Percentiles rank a stretch among this genome's conserved stretches.
phyloP scores from a whole-genome alignment of 2,329 filamentous ascomycete species.

The Berkeleyomyces rouxiae region DNA sequence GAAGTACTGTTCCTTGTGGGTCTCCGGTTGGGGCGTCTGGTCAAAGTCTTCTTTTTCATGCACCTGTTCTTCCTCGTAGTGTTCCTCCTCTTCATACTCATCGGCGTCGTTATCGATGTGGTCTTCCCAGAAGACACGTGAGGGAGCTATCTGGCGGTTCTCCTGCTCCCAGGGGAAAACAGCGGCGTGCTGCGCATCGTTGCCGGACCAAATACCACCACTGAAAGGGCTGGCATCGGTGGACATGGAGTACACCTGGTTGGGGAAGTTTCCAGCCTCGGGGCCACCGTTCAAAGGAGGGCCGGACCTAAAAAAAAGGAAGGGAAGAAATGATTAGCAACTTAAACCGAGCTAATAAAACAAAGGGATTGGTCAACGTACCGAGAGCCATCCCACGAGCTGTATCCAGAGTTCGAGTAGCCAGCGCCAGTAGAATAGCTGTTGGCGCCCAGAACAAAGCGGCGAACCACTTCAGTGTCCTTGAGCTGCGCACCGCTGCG shows the following conservation, averaged over 20 bases:
- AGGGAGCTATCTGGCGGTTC: slow-evolving; percentile 8
- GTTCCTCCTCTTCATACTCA: slow-evolving; percentile 1
- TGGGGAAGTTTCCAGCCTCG: slow-evolving; percentile 72
- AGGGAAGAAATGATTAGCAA: not conserved
- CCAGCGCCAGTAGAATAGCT: not conserved
- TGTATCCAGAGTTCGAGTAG: slow-evolving; percentile 9
- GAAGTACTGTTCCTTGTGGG: not conserved
- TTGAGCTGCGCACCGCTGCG: slow-evolving; percentile 9
- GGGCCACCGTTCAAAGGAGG: slow-evolving; percentile 27
- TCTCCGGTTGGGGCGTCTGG: not conserved
- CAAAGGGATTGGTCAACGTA: not conserved
- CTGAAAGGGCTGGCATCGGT: slow-evolving; percentile 1
- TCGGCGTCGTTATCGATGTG: not conserved
- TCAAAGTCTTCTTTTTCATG: not conserved
- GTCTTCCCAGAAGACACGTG: slow-evolving; percentile 13
- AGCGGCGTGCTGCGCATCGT: slow-evolving; percentile 5
- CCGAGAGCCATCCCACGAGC: slow-evolving; percentile 15
- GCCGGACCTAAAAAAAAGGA: slow-evolving; percentile 4
- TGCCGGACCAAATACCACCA: slow-evolving; percentile 5
- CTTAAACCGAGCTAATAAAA: not conserved
- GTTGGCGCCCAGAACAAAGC: slow-evolving; percentile 39
- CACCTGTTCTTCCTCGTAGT: slow-evolving; percentile 4
- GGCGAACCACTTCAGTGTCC: slow-evolving; percentile 27
- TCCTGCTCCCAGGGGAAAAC: slow-evolving; percentile 14
- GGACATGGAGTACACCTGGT: slow-evolving; percentile 69